Percentiles rank a stretch among this genome's conserved stretches.
phyloP scores from a whole-genome alignment of 257 asterid genomes.

The Jacaranda mimosifolia region DNA sequence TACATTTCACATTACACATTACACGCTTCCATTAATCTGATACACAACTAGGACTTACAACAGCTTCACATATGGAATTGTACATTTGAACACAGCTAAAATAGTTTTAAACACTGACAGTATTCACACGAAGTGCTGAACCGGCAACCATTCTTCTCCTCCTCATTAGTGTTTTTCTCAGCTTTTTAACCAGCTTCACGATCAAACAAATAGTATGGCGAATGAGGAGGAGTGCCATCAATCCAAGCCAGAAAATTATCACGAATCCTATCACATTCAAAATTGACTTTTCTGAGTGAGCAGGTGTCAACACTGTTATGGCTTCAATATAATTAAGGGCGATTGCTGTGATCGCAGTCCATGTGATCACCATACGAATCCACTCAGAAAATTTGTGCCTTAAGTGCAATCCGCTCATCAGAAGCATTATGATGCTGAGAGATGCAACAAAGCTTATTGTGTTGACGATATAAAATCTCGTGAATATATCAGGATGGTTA shows the following conservation, averaged over 20 bases:
- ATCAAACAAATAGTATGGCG: constrained; percentile 34
- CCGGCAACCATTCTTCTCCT: background rate
- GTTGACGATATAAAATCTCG: constrained; percentile 17
- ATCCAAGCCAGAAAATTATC: constrained; percentile 3
- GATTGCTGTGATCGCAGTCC: constrained; percentile 40
- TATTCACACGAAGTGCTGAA: background rate
- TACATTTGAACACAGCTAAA: background rate
- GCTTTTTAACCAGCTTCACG: constrained; percentile 23
- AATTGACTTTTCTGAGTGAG: background rate
- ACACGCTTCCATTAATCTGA: background rate
- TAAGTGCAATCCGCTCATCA: constrained; percentile 43
- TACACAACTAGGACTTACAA: background rate
- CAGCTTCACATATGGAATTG: too few species aligned
- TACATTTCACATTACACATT: too few species aligned
- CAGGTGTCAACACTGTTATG: background rate
- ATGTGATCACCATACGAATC: constrained; percentile 45
- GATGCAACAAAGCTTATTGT: constrained; percentile 40
- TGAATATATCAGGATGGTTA: background rate
- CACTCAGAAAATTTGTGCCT: constrained; percentile 31
- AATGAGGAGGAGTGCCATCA: constrained; percentile 36
- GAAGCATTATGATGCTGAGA: constrained; percentile 43
- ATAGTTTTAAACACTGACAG: background rate
- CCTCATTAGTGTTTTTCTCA: background rate
- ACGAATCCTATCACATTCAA: background rate
- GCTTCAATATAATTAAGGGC: constrained; percentile 25